Conservation (phyloP, 179 eudicot species). For the Silene coronaria region DNA sequence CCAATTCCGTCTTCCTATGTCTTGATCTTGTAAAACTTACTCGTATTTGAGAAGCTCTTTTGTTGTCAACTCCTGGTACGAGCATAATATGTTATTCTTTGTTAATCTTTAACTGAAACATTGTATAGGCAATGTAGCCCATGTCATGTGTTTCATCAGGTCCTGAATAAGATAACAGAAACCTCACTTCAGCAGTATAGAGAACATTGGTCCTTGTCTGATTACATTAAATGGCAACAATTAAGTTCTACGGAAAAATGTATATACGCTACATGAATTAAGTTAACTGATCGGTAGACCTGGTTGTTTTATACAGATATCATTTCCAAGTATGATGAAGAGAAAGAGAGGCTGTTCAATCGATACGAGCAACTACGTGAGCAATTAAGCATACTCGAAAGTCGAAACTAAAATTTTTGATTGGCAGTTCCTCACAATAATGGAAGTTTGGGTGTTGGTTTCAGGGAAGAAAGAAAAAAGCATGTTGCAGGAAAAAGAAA, state of each 20-base stretch:
- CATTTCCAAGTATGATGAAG: conserved; percentile 73
- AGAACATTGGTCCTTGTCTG: neutral
- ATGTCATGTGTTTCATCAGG: neutral
- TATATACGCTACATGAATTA: neutral
- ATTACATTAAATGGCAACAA: neutral
- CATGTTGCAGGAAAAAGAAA: conserved; percentile 68
- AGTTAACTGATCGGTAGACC: neutral
- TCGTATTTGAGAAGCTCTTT: neutral
- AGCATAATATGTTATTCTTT: neutral
- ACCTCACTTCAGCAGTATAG: neutral
- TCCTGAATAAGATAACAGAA: neutral
- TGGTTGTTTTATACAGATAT: conserved; percentile 38
- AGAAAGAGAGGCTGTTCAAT: conserved; percentile 65
- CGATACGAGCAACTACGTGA: conserved; percentile 84
- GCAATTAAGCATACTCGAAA: conserved; percentile 16
- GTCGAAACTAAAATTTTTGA: neutral
- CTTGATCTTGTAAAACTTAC: neutral
- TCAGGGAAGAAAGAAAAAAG: conserved; percentile 89
- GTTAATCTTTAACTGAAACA: neutral
- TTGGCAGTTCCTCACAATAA: neutral
- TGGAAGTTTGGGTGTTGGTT: neutral
- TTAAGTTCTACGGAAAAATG: neutral
- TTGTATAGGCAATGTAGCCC: neutral
- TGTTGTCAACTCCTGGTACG: neutral
- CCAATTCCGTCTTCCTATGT: neutral